Evolutionary conservation across 495 filamentous ascomycete genomes (phyloP), one percentile per base, ranked within the genome.

Genomic region (Hypoxylon fragiforme): DNA sequence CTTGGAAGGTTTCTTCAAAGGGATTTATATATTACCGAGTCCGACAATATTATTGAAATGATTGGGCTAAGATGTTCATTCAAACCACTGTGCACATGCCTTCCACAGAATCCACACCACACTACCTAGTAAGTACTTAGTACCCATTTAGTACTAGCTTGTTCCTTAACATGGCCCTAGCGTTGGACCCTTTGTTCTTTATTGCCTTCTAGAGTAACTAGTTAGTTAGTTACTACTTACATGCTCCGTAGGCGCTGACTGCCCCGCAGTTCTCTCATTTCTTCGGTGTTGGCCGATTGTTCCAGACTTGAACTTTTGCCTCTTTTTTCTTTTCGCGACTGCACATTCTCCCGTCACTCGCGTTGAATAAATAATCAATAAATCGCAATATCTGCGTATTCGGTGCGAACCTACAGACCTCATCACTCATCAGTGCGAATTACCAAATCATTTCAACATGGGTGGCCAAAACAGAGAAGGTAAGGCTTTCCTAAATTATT

Each of bases 401-500:
- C 34, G 21, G 41, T 51, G 24, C 47, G 26, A 61, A 46, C 11
- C 2, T 44, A 40, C 21, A 18, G 40, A 18, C 31, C 32, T 3
- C 16, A 42, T n/a, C n/a, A 24, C 15, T 21, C 12, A 46, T 14
- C 12, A 38, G 28, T 26, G 9, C 31, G 15, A 38, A 55, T n/a
- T n/a, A 16, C 38, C 44, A 50, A 24, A 26, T 54, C 24, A 31
- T 19, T 32, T 28, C 66, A 76, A 63, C 49, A 88, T 88, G 85
- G 85, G 85, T 73, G 85, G 85, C 49, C 73, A 77, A 68, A 81
- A 82, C 70, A 82, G 85, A 83, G 84, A 85, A 74, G 85, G 84
- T 84, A 64, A n/a, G n/a, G n/a, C 34, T 48, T 64, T 31, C 9
- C 31, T 15, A 4, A 4, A 9, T 28, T 28, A 28, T 28, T 19